Evolutionary conservation across 352 stramenopile genomes (phyloP).

Genomic region (Globisporangium mamillatum): DNA sequence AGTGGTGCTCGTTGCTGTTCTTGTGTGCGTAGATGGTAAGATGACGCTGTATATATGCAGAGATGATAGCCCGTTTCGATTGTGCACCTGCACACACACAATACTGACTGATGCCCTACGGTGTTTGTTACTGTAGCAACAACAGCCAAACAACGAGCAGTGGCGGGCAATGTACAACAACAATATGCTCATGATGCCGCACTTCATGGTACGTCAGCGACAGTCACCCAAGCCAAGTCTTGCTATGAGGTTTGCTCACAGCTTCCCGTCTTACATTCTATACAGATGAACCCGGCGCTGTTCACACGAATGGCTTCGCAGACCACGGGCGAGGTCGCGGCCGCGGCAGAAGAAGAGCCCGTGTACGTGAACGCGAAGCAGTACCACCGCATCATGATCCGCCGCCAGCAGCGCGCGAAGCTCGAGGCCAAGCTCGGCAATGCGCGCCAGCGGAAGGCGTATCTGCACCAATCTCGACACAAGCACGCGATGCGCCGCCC

Average conservation of each 20-base stretch:
- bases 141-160: slow-evolving; percentile 56
- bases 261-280: background rate
- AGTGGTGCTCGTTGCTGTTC: background rate
- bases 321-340: background rate
- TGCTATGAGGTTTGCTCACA: background rate
- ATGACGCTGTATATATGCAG: background rate
- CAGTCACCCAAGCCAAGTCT: background rate
- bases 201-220: slow-evolving; percentile 37
- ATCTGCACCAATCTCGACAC: slow-evolving; percentile 85
- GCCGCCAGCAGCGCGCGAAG: slow-evolving; percentile 83
- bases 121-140: slow-evolving; percentile 24
- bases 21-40: slow-evolving; percentile 5
- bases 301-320: slow-evolving; percentile 3
- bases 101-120: background rate
- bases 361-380: slow-evolving; percentile 91
- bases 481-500: slow-evolving; percentile 85
- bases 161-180: slow-evolving; percentile 48
- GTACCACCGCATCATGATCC: slow-evolving; percentile 89
- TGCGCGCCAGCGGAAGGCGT: slow-evolving; percentile 76
- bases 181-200: slow-evolving; percentile 61
- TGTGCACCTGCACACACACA: too few species aligned
- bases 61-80: background rate
- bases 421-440: slow-evolving; percentile 83
- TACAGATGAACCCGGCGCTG: slow-evolving; percentile 4
- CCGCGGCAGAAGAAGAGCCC: slow-evolving; percentile 63